A percentile compares a stretch with the other conserved stretches of the same genome.
These are phyloP conservation scores for Arthrobotrys musiformis DNA, from an alignment of 2,329 filamentous ascomycete genomes.

Conservation along the genomic window DNA sequence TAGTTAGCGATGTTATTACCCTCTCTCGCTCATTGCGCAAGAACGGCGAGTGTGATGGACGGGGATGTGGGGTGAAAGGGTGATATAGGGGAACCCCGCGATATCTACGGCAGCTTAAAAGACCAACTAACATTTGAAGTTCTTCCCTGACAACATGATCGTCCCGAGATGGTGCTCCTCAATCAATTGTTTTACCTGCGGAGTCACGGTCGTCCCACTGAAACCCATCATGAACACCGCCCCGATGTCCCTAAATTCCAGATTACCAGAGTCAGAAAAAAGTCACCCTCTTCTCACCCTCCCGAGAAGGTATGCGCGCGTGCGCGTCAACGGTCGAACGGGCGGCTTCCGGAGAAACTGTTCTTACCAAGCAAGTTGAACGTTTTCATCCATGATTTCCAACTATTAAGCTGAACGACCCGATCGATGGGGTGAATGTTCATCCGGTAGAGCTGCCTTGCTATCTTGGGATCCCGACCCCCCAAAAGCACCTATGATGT, in stretches of 20 bases:
- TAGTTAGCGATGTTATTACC: slow-evolving; percentile 37
- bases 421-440: slow-evolving; percentile 33
- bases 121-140: slow-evolving; percentile 76
- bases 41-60: slow-evolving; percentile 12
- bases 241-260: slow-evolving; percentile 50
- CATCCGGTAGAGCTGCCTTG: slow-evolving; percentile 38
- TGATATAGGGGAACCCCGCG: slow-evolving; percentile 34
- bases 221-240: slow-evolving; percentile 68
- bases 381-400: slow-evolving; percentile 53
- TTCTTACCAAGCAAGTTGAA: slow-evolving; percentile 51
- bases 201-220: slow-evolving; percentile 84
- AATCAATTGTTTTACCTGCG: slow-evolving; percentile 82
- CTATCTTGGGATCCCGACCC: slow-evolving; percentile 17
- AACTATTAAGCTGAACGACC: slow-evolving; percentile 37
- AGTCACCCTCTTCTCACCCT: background rate
- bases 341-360: background rate
- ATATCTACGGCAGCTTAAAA: background rate
- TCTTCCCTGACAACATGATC: slow-evolving; percentile 84
- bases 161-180: slow-evolving; percentile 88
- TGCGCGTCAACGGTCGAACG: slow-evolving; percentile 5
- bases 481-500: slow-evolving; percentile 1
- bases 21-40: slow-evolving; percentile 25
- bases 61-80: slow-evolving; percentile 4
- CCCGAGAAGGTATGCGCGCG: slow-evolving; percentile 21
- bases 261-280: background rate